Conservation (phyloP, 176 grass and related monocot genomes). For the Eragrostis nindensis region DNA sequence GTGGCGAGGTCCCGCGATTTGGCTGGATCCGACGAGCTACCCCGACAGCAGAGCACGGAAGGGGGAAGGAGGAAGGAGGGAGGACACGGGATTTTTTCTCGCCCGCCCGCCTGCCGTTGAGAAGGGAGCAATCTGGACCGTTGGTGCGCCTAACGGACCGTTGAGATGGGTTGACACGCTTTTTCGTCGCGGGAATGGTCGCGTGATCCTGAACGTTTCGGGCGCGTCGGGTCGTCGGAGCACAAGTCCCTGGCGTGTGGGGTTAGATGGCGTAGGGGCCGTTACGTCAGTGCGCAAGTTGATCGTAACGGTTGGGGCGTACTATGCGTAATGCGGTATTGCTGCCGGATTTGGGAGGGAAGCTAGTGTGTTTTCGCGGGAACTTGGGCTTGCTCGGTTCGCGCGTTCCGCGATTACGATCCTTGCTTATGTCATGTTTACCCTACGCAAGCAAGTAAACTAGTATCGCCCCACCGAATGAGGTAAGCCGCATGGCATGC, state of each 20-base stretch:
- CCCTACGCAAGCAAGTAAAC: not conserved
- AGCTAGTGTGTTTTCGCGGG: constrained; percentile 27
- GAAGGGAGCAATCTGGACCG: not conserved
- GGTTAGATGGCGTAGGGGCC: not conserved
- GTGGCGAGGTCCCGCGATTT: constrained; percentile 25
- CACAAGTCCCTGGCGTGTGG: not conserved
- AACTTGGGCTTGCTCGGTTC: constrained; percentile 1
- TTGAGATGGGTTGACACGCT: not conserved
- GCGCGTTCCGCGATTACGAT: not conserved
- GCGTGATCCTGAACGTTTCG: constrained; percentile 12
- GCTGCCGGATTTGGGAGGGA: not conserved
- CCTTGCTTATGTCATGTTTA: not conserved
- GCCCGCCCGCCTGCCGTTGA: not conserved
- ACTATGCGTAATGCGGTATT: not conserved
- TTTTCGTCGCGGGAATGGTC: not conserved
- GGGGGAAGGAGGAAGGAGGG: accelerated
- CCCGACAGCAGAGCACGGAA: constrained; percentile 18
- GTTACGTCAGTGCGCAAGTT: not conserved
- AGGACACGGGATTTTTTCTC: not conserved
- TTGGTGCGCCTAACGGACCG: not conserved
- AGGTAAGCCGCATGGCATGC: too few species aligned
- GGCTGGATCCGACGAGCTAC: constrained; percentile 32
- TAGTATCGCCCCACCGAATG: too few species aligned
- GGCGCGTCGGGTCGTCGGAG: too few species aligned
- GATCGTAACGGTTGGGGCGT: not conserved